Percentiles rank a stretch among this genome's conserved stretches.
phyloP scores from a whole-genome alignment of 2,329 filamentous ascomycete species.

The Fusarium citri region DNA sequence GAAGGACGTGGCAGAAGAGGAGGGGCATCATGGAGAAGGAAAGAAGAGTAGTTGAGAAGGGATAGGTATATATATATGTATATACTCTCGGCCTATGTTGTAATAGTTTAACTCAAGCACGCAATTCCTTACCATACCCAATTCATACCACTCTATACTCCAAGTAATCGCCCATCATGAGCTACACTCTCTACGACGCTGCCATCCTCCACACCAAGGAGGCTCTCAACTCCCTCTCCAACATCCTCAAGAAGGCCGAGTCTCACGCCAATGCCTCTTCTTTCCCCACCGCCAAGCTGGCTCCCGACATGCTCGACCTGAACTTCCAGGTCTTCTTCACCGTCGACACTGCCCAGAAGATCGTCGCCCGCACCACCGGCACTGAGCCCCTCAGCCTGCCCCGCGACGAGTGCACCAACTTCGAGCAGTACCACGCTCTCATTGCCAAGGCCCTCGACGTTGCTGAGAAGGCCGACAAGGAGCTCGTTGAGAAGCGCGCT shows the following conservation, averaged over 20 bases:
- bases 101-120: slow-evolving; percentile 24
- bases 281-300: slow-evolving; percentile 50
- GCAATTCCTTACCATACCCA: slow-evolving; percentile 31
- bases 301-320: slow-evolving; percentile 58
- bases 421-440: slow-evolving; percentile 51
- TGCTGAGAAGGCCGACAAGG: slow-evolving; percentile 50
- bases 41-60: slow-evolving; percentile 2
- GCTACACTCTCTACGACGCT: slow-evolving; percentile 57
- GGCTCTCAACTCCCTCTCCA: slow-evolving; percentile 48
- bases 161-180: slow-evolving; percentile 46
- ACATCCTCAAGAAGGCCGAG: slow-evolving; percentile 54
- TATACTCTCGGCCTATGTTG: not conserved
- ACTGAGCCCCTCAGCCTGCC: slow-evolving; percentile 42
- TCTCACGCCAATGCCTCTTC: slow-evolving; percentile 48
- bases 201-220: slow-evolving; percentile 50
- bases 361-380: slow-evolving; percentile 51
- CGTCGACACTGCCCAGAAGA: slow-evolving; percentile 48
- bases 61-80: slow-evolving; percentile 30
- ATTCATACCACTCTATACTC: slow-evolving; percentile 1
- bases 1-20: not conserved
- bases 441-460: slow-evolving; percentile 49
- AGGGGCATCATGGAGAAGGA: not conserved
- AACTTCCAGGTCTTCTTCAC: slow-evolving; percentile 54
- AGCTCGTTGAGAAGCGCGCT: slow-evolving; percentile 50
- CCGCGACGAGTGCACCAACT: slow-evolving; percentile 48